Percentiles rank a stretch among this genome's conserved stretches.
phyloP scores from a whole-genome alignment of 805 yeast genomes.

The Starmerella geochares region DNA sequence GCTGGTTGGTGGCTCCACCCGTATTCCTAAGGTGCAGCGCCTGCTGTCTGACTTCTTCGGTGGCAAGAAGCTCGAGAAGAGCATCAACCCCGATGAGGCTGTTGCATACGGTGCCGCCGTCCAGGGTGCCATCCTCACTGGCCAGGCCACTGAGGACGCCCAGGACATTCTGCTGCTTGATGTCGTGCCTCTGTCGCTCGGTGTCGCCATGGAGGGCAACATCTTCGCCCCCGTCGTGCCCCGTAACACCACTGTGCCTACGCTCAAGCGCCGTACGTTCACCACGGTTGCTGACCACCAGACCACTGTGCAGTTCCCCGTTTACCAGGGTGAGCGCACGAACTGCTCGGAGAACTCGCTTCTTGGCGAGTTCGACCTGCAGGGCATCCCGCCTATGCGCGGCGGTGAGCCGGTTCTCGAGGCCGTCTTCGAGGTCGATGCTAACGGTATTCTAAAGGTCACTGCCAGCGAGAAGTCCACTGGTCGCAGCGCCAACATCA shows the following conservation, averaged over 20 bases:
- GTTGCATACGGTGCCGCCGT: conserved; percentile 99
- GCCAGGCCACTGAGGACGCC: conserved; percentile 82
- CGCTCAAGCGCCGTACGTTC: conserved; percentile 97
- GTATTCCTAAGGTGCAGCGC: conserved; percentile 97
- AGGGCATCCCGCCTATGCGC: conserved; percentile 95
- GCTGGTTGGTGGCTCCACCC: conserved; percentile 96
- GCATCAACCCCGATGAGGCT: conserved; percentile 98
- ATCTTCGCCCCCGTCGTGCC: conserved; percentile 98
- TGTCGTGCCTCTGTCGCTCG: conserved; percentile 96
- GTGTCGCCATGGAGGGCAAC: conserved; percentile 99
- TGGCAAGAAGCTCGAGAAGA: conserved; percentile 93
- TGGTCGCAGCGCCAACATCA: conserved; percentile 95
- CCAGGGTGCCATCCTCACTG: conserved; percentile 97
- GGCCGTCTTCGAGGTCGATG: conserved; percentile 98
- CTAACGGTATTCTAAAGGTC: conserved; percentile 98
- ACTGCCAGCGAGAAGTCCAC: conserved; percentile 98
- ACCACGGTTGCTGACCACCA: conserved; percentile 98
- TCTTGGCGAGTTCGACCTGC: conserved; percentile 96
- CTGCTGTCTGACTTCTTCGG: conserved; percentile 88
- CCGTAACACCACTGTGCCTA: conserved; percentile 99
- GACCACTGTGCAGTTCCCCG: conserved; percentile 98
- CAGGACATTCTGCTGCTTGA: conserved; percentile 91
- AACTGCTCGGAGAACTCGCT: conserved; percentile 95
- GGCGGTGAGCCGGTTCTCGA: conserved; percentile 99
- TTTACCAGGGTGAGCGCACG: conserved; percentile 99